Base-by-base conservation (phyloP, 306 rosid genomes). In the Ormosia semicastrata region DNA sequence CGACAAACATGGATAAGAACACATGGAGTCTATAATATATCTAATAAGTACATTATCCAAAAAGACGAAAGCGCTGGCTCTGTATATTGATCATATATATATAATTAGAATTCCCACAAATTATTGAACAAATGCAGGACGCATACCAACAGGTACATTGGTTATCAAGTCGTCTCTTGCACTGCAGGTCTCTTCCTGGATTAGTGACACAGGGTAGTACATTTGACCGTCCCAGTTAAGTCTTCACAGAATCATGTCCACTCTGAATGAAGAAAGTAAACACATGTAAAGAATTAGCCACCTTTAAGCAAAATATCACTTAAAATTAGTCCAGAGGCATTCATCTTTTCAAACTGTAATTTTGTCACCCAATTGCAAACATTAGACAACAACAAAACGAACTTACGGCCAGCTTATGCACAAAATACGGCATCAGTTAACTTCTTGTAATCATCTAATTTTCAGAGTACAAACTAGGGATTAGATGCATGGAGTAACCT, bases 71-170 rank as follows among this genome's bases (percentile, higher is more conserved):
- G 11, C 40, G 29, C 41, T 9, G 24, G 12, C 63, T 41, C 52
- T 52, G 59, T 15, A 71, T 75, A 69, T 29, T 46, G 70, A 74
- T 67, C 53, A 29, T 47, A 62, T 54, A 79, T 46, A 53, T 54
- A 79, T 46, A 53, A 36, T 71, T 68, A n/a, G 12, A 33, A 70
- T 57, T 63, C 72, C 53, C 73, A 78, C 69, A 10, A 6, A 49
- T 78, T 43, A 57, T 44, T 60, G 64, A 71, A n/a, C 52, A 47
- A 85, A 75, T 81, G 97, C 97, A 87, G 96, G 97, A 91, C 92
- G 97, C 93, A 71, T 79, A 84, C 94, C 94, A 91, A 87, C 90
- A 81, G 63, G 92, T 14, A n/a, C 79, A 80, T 86, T 93, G 97
- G 89, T 74, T 71, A 62, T 64, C 85, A 70, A 52, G 65, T 50